Conservation (phyloP, 352 stramenopile genomes). For the Globisporangium middletonii region DNA sequence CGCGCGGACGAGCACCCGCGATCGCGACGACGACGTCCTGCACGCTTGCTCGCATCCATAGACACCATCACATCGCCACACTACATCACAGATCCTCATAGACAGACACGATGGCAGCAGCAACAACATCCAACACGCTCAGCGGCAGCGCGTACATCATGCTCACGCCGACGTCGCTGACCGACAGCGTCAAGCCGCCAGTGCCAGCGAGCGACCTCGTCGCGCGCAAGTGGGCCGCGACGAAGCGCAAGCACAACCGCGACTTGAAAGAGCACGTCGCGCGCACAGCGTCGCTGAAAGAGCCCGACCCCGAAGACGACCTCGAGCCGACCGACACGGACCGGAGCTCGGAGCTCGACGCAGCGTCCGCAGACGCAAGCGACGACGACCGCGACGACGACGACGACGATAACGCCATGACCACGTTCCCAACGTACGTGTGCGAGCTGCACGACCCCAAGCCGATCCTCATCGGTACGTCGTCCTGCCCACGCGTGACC, state of each 20-base stretch:
- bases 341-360: constrained; percentile 25
- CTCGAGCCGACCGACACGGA: constrained; percentile 24
- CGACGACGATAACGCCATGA: constrained; percentile 17
- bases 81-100: neutral
- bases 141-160: constrained; percentile 36
- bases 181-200: constrained; percentile 9
- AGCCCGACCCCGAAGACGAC: constrained; percentile 28
- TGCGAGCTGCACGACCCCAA: constrained; percentile 77
- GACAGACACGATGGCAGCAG: neutral
- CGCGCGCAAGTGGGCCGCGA: constrained; percentile 35
- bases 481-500: neutral
- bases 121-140: neutral
- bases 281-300: constrained; percentile 24
- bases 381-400: constrained; percentile 2
- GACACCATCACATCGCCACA: neutral
- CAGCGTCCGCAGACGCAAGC: neutral
- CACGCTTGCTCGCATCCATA: neutral
- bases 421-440: constrained; percentile 55
- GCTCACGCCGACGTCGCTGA: constrained; percentile 38
- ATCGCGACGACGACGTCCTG: too few species aligned
- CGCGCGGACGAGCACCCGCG: too few species aligned
- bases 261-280: constrained; percentile 10
- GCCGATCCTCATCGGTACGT: constrained; percentile 52
- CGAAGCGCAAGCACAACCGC: constrained; percentile 22
- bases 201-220: constrained; percentile 30